Percentiles rank a stretch among this genome's conserved stretches.
phyloP scores from a whole-genome alignment of 805 yeast genomes.

The Candida glaebosa region DNA sequence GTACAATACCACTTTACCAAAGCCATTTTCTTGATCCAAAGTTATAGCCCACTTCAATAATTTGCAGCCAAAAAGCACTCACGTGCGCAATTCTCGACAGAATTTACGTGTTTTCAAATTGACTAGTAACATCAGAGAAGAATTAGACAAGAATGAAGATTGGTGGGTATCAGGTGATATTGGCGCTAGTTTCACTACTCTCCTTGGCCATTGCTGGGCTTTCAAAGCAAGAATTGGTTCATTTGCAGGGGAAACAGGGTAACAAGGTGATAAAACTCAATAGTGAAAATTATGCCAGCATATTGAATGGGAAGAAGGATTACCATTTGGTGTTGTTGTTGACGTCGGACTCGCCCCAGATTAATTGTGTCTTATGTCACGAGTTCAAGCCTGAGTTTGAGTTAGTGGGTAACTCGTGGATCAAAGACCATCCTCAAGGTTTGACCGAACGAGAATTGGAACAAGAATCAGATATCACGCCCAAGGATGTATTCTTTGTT shows the following conservation, averaged over 20 bases:
- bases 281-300: conserved; percentile 55
- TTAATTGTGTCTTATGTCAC: conserved; percentile 75
- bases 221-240: conserved; percentile 19
- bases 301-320: conserved; percentile 65
- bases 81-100: too few relatives aligned
- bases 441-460: conserved; percentile 34
- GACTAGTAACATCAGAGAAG: neutral
- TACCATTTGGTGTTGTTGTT: conserved; percentile 62
- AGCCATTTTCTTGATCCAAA: too few relatives aligned
- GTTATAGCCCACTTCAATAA: too few relatives aligned
- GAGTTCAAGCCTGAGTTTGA: conserved; percentile 66
- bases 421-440: conserved; percentile 50
- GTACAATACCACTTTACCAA: neutral
- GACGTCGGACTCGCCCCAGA: conserved; percentile 69
- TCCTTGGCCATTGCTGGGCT: conserved; percentile 20
- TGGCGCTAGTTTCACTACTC: conserved; percentile 12
- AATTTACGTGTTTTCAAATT: conserved; percentile 1
- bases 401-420: conserved; percentile 55
- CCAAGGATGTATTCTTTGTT: conserved; percentile 57
- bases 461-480: conserved; percentile 18
- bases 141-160: neutral
- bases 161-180: neutral
- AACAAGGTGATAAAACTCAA: conserved; percentile 36
- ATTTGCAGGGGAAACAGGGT: conserved; percentile 15
- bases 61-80: conserved; percentile 3